Evolutionary conservation across 2,329 filamentous ascomycete species (phyloP).

Genomic region (Graphilbum fragrans): DNA sequence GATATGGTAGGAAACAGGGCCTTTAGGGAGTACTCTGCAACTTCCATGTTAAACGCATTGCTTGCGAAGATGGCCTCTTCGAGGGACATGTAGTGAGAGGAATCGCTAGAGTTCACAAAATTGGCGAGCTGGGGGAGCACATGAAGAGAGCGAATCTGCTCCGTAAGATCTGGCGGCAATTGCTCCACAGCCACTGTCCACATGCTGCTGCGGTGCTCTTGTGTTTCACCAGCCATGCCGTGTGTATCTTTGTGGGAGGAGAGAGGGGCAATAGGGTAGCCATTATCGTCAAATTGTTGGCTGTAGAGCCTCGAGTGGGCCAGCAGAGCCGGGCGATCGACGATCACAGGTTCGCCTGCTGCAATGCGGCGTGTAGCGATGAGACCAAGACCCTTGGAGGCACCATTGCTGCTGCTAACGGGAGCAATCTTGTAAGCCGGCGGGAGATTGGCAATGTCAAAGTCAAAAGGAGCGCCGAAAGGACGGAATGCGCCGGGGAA

Average conservation of each 20-base stretch:
- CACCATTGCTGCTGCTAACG: background rate
- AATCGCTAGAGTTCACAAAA: no score
- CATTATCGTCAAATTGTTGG: background rate
- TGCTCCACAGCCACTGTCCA: conserved; percentile 4
- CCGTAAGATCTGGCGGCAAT: background rate
- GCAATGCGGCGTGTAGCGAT: conserved; percentile 17
- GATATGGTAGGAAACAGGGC: conserved; percentile 7
- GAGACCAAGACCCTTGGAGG: conserved; percentile 18
- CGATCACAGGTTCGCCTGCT: conserved; percentile 17
- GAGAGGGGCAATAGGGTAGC: background rate
- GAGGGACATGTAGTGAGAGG: conserved; percentile 7
- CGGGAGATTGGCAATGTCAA: background rate
- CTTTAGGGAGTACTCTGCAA: conserved; percentile 14
- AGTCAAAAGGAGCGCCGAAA: background rate
- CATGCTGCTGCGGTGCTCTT: background rate
- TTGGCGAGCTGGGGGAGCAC: conserved; percentile 3
- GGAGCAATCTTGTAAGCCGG: background rate
- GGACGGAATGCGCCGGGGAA: background rate
- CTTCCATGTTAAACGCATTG: conserved; percentile 18
- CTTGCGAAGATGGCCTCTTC: conserved; percentile 21
- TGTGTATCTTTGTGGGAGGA: conserved; percentile 2
- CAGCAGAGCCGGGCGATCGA: conserved; percentile 19
- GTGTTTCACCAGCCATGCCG: conserved; percentile 5
- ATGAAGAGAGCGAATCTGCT: background rate
- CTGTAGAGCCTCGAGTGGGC: conserved; percentile 1